Base-by-base conservation (phyloP, 352 stramenopile genomes). In the Phytophthora sp. region DNA sequence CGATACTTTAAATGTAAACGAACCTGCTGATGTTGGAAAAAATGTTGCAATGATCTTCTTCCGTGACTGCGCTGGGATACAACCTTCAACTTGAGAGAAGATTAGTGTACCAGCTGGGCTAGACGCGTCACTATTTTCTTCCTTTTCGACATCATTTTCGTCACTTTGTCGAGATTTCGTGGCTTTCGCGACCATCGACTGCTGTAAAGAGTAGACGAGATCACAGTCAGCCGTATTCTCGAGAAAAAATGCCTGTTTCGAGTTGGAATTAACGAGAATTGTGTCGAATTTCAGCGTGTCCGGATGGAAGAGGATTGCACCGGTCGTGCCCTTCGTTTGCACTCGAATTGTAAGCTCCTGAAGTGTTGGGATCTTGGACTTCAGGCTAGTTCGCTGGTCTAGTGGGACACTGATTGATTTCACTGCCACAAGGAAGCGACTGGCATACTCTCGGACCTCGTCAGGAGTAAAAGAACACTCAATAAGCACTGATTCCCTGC, bases 1-100 rank as follows among this genome's bases (percentile, higher is more conserved):
- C 7, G 70, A 73, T n/a, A 95, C 74, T 7, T 81, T 46, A 47
- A 97, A 96, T 12, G 76, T 79, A 69, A 93, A 95, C 18, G 69
- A 62, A 2, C 87, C 89, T 18, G 83, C 80, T 2, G 79, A 77
- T 5, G 68, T 71, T 3, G 89, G 86, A 16, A 80, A 67, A 49
- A 97, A 96, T 15, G 83, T 93, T n/a, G 86, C 81, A 1, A 74
- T 82, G 54, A 94, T 91, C 29, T 87, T 78, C 54, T 91, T 93
- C 27, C 83, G 78, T 29, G 85, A 94, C 35, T 81, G 86, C 12
- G 89, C 87, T 8, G 87, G 69, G 33, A 97, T 91, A 44, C 71
- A 75, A 0, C 88, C 88, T 3, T 78, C 57, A 5, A 66, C 71
- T 57, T 95, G 74, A 2, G 83, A 90, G 55, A 94, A 91, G 7